Percentiles rank a stretch among this genome's conserved stretches.
Conservation (phyloP, 2,329 filamentous ascomycete genomes). For the Corinectria fuckeliana region DNA sequence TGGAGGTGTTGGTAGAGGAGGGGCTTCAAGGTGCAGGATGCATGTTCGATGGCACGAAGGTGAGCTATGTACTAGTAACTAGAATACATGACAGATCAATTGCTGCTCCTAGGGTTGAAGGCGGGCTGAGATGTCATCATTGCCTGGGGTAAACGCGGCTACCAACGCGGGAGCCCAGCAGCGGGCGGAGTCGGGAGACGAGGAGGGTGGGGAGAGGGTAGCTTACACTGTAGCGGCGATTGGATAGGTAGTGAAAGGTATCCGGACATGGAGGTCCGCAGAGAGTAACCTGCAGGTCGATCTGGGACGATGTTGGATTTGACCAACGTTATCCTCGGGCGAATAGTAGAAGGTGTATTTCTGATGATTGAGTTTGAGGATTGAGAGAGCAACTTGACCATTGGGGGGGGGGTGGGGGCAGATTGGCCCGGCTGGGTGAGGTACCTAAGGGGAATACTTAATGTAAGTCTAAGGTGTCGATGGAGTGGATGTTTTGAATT, state of each 20-base stretch:
- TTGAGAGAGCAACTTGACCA: too few relatives aligned
- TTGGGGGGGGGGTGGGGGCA: constrained; percentile 7
- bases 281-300: constrained; percentile 14
- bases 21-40: too few relatives aligned
- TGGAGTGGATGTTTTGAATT: too few relatives aligned
- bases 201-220: constrained; percentile 27
- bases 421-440: too few relatives aligned
- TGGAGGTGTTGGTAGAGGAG: constrained; percentile 13
- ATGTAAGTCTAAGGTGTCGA: too few relatives aligned
- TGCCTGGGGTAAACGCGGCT: constrained; percentile 26
- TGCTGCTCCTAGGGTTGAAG: constrained; percentile 26
- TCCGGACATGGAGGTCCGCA: constrained; percentile 37
- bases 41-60: constrained; percentile 17
- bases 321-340: not conserved
- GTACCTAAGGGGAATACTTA: too few relatives aligned
- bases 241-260: constrained; percentile 23
- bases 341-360: constrained; percentile 1
- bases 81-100: constrained; percentile 24
- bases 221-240: constrained; percentile 22
- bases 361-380: not conserved
- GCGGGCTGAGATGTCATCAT: constrained; percentile 22
- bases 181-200: constrained; percentile 18
- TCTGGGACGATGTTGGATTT: constrained; percentile 11
- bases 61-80: too few relatives aligned
- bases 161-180: constrained; percentile 15